Base-by-base conservation (phyloP, 1,284 basidiomycete species). In the Trichosporon sp. region DNA sequence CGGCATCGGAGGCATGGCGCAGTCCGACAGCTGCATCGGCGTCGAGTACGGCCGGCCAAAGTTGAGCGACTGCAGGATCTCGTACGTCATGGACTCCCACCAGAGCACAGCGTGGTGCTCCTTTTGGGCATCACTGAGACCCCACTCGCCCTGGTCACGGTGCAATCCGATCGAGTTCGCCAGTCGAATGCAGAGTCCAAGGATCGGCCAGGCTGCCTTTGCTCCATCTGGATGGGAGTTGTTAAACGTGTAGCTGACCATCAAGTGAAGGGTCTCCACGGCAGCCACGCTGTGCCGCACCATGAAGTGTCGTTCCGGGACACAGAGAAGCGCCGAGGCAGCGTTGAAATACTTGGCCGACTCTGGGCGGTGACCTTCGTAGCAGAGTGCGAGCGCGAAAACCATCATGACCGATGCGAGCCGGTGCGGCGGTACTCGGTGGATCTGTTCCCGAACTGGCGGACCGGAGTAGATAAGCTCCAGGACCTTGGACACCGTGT, bases 21-120 rank as follows among this genome's bases (percentile, higher is more conserved):
- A 68, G 65, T 71, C 71, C 65, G 73, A 71, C 31, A 77, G 70
- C 65, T 76, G 74, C 11, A 66, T 43, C 21, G 75, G 75, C 37
- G 69, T 71, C 26, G 73, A 71, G 67, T 77, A 77, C 16, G 76
- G 76, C 8, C 76, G 76, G 4, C 76, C 76, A 69, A 76, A 77
- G 70, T 77, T 77, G 65, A 77, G 73, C n/a, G 69, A 71, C 61
- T 76, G 76, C 14, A 77, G 66, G 10, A 76, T 68, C 32, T 77
- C 76, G 54, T 77, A 77, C 0, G 72, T 73, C 14, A 69, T n/a
- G 12, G 70, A 69, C 40, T 76, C 75, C 72, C 72, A 76, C 75
- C 73, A 76, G n/a, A 74, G 68, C 8, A 68, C 61, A 4, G 70
- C 65, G 4, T 72, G 68, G n/a, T 67, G 67, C n/a, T 70, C 71